phyloP scores from a whole-genome alignment of 495 filamentous ascomycete genomes.

The Aspergillus saccharolyticus region DNA sequence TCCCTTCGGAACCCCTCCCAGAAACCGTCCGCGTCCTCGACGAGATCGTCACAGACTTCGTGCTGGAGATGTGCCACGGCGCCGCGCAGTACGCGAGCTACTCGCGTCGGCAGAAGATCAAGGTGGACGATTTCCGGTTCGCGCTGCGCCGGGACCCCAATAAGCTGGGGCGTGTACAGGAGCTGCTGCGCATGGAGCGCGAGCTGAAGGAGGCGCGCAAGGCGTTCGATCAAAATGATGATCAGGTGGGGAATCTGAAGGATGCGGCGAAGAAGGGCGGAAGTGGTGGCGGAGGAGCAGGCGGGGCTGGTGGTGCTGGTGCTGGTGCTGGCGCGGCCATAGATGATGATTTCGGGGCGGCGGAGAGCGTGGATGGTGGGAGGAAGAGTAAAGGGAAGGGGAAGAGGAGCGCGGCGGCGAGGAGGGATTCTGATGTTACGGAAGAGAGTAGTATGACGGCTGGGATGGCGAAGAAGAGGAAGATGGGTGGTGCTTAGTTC shows the following conservation, averaged over 20 bases:
- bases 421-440: constrained; percentile 40
- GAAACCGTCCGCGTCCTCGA: constrained; percentile 83
- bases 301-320: too few relatives aligned
- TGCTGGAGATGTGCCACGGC: constrained; percentile 83
- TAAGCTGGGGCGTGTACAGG: constrained; percentile 85
- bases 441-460: constrained; percentile 23
- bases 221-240: constrained; percentile 55
- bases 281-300: constrained; percentile 26
- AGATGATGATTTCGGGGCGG: constrained; percentile 21
- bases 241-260: constrained; percentile 39
- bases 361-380: constrained; percentile 13
- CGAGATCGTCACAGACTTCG: constrained; percentile 89
- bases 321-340: constrained; percentile 1
- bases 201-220: constrained; percentile 73
- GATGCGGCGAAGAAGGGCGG: constrained; percentile 31
- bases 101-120: constrained; percentile 86
- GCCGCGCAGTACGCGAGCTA: constrained; percentile 77
- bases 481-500: constrained; percentile 24
- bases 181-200: constrained; percentile 75
- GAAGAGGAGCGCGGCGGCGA: constrained; percentile 37
- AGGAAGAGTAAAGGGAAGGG: constrained; percentile 42
- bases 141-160: constrained; percentile 76
- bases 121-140: constrained; percentile 96
- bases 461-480: constrained; percentile 39
- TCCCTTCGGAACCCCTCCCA: constrained; percentile 57